Evolutionary conservation across 306 rosid species (phyloP), one percentile per base, ranked within the genome.

Genomic region (Sophora flavescens): DNA sequence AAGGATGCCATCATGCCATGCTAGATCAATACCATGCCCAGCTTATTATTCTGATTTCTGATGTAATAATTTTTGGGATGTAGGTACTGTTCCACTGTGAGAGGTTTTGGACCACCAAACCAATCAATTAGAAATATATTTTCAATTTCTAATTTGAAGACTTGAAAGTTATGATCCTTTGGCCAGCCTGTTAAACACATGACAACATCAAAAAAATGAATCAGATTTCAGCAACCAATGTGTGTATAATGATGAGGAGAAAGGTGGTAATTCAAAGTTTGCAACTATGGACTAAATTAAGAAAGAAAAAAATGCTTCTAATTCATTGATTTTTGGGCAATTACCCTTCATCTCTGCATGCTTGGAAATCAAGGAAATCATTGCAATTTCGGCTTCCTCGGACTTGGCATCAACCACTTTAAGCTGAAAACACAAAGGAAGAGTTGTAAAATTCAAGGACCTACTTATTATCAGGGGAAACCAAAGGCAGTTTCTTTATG

Each of bases 101-200:
- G 83, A 67, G 97, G 97, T 82, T 92, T 95, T 11, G 98, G 89
- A 64, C 97, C 95, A 53, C 97, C 98, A 39, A 89, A 92, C 95
- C 93, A 90, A 82, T 90, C 80, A 9, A 90, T 88, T 86, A 95
- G 63, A 84, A 92, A 95, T 76, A 95, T 86, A 42, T 84, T 70
- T 74, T 83, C 96, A 8, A 95, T 92, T 57, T 90, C 88, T 70
- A 95, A 81, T 79, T 92, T 88, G 89, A 85, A 92, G 87, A 85
- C 79, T 81, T 84, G 63, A 80, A 95, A 92, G 66, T 80, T 63
- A 80, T 95, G 98, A 84, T 50, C 63, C 86, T 71, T 12, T 2
- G 98, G 97, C 97, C 97, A 94, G 5, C 45, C 97, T 92, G 90
- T 68, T 35, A 63, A 63, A 64, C 78, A 77, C 70, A 8, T 45